phyloP scores from a whole-genome alignment of 2,329 filamentous ascomycete genomes.

The Neonectria faginata region DNA sequence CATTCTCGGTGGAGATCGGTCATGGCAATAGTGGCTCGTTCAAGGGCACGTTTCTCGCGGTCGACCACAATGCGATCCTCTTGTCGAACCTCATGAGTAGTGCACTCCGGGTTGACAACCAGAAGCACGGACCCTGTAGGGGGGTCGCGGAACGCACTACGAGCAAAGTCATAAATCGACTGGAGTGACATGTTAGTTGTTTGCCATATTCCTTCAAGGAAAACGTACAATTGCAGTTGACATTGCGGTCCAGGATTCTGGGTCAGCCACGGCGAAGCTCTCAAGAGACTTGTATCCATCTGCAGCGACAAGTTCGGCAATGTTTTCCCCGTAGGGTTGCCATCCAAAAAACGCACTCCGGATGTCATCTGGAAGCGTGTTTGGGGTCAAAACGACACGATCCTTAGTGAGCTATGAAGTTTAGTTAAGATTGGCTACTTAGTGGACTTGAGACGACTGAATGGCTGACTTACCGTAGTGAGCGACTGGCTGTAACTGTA shows the following conservation, averaged over 20 bases:
- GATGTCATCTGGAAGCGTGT: conserved; percentile 4
- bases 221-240: conserved; percentile 41
- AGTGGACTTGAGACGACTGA: background rate
- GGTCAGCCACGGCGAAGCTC: conserved; percentile 38
- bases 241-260: conserved; percentile 40
- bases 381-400: background rate
- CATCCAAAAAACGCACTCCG: conserved; percentile 23
- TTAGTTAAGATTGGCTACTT: background rate
- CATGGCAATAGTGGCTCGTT: background rate
- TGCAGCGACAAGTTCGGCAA: conserved; percentile 31
- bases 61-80: background rate
- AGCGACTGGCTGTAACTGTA: conserved; percentile 11
- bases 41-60: background rate
- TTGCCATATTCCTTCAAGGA: background rate
- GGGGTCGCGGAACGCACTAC: conserved; percentile 26
- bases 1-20: conserved; percentile 1
- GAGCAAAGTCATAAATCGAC: conserved; percentile 47
- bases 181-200: conserved; percentile 20
- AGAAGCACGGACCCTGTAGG: conserved; percentile 44
- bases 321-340: conserved; percentile 22
- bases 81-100: conserved; percentile 28
- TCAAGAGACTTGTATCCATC: conserved; percentile 42
- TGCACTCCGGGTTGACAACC: conserved; percentile 43
- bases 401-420: conserved; percentile 10
- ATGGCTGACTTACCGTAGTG: background rate